phyloP scores from a whole-genome alignment of 345 rosid genomes.

The Pseudoturritis turrita region DNA sequence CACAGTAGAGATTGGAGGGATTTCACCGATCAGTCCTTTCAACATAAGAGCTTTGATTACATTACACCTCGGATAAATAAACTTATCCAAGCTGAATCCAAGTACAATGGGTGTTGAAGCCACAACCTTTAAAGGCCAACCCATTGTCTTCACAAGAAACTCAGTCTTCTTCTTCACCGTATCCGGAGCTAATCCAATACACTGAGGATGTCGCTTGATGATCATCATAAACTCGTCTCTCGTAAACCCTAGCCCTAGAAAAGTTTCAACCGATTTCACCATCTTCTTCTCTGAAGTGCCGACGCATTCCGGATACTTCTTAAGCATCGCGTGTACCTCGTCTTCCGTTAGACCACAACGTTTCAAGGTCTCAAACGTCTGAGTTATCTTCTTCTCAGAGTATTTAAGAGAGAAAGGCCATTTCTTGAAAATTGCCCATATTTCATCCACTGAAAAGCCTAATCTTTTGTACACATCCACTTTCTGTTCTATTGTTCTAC shows the following conservation, averaged over 20 bases:
- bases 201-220: constrained; percentile 19
- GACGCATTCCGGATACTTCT: constrained; percentile 19
- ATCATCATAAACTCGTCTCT: constrained; percentile 30
- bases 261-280: constrained; percentile 11
- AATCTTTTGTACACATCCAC: constrained; percentile 12
- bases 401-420: constrained; percentile 15
- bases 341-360: background rate
- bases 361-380: constrained; percentile 12
- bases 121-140: constrained; percentile 23
- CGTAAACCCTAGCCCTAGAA: constrained; percentile 24
- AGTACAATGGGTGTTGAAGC: constrained; percentile 17
- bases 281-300: constrained; percentile 34
- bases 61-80: constrained; percentile 31
- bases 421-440: constrained; percentile 27
- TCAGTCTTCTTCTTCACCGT: constrained; percentile 18
- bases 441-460: constrained; percentile 32
- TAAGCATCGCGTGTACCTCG: background rate
- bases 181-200: constrained; percentile 23
- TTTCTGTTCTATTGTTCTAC: constrained; percentile 22
- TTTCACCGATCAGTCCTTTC: constrained; percentile 19
- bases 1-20: constrained; percentile 13
- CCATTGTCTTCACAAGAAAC: constrained; percentile 43
- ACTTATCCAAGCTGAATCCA: constrained; percentile 34
- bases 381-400: constrained; percentile 32
- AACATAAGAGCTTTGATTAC: constrained; percentile 24